Evolutionary conservation across 192 early-diverging fungal species (phyloP).

Genomic region (Mortierella alpina): DNA sequence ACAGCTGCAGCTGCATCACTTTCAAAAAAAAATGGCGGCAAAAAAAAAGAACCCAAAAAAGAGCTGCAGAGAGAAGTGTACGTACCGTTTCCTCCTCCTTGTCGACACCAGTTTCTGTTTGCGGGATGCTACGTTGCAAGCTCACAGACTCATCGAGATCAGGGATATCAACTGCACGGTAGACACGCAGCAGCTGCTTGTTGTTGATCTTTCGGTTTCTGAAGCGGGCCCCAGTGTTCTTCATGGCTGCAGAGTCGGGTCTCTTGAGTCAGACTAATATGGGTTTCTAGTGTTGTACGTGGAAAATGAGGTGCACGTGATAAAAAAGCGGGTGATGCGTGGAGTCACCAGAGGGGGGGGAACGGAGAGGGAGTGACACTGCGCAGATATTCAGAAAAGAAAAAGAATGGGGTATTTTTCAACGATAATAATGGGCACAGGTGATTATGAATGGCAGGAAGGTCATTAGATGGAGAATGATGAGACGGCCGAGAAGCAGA

Average conservation of each 20-base stretch:
- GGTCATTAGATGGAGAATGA: constrained; percentile 37
- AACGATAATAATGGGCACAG: constrained; percentile 7
- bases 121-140: constrained; percentile 67
- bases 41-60: constrained; percentile 27
- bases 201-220: constrained; percentile 90
- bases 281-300: background rate
- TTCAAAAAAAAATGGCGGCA: constrained; percentile 29
- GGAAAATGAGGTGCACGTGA: constrained; percentile 1
- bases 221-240: constrained; percentile 65
- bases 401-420: constrained; percentile 4
- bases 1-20: background rate
- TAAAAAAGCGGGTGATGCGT: background rate
- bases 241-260: constrained; percentile 18
- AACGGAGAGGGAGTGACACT: background rate
- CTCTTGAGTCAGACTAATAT: background rate
- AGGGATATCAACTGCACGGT: constrained; percentile 81
- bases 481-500: constrained; percentile 21
- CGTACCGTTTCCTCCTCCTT: constrained; percentile 96
- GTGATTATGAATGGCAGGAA: constrained; percentile 23
- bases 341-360: background rate
- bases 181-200: constrained; percentile 85
- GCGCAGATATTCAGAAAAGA: constrained; percentile 3
- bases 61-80: background rate
- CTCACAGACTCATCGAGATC: constrained; percentile 84
- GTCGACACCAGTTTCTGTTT: constrained; percentile 94